A percentile compares a stretch with the other conserved stretches of the same genome.
These are phyloP conservation scores for Verticillium klebahnii DNA, from an alignment of 2,329 filamentous ascomycete genomes.

Conservation along the genomic window DNA sequence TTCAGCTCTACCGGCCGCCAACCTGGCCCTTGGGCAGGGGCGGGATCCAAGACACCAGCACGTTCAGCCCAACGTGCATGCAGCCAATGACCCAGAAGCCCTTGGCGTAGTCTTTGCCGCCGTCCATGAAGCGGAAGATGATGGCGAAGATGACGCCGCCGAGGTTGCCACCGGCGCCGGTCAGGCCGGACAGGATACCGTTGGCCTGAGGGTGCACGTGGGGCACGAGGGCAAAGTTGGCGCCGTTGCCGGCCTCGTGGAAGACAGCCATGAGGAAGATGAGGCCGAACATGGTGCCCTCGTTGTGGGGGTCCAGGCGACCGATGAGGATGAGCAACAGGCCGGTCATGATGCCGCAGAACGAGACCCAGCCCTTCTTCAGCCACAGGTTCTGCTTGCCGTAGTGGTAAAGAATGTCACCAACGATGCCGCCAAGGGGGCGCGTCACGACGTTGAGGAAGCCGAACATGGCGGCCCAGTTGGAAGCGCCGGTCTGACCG, in stretches of 20 bases:
- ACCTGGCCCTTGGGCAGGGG: conserved; percentile 52
- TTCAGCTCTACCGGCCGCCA: conserved; percentile 31
- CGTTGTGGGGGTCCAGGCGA: conserved; percentile 54
- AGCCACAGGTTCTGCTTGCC: conserved; percentile 32
- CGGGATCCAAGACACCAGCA: conserved; percentile 53
- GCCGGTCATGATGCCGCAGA: conserved; percentile 59
- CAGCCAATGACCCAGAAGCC: conserved; percentile 80
- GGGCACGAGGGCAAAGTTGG: conserved; percentile 81
- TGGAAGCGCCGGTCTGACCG: conserved; percentile 49
- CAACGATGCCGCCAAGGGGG: conserved; percentile 57
- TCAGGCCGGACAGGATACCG: conserved; percentile 69
- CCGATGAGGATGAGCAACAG: conserved; percentile 58
- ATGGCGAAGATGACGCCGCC: conserved; percentile 83
- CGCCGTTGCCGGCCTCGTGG: conserved; percentile 78
- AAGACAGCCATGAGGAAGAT: conserved; percentile 76
- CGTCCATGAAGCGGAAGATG: conserved; percentile 68
- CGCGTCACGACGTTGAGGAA: conserved; percentile 67
- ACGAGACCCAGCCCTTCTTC: conserved; percentile 55
- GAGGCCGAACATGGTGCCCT: conserved; percentile 69
- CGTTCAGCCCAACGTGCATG: conserved; percentile 66
- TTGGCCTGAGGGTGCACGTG: conserved; percentile 83
- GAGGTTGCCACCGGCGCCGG: conserved; percentile 77
- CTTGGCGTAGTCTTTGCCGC: conserved; percentile 61
- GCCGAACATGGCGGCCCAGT: conserved; percentile 69
- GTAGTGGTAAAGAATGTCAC: conserved; percentile 44